These are phyloP conservation scores for Amphicarpaea edgeworthii DNA, from an alignment of 306 rosid genomes.

Conservation along the genomic window DNA sequence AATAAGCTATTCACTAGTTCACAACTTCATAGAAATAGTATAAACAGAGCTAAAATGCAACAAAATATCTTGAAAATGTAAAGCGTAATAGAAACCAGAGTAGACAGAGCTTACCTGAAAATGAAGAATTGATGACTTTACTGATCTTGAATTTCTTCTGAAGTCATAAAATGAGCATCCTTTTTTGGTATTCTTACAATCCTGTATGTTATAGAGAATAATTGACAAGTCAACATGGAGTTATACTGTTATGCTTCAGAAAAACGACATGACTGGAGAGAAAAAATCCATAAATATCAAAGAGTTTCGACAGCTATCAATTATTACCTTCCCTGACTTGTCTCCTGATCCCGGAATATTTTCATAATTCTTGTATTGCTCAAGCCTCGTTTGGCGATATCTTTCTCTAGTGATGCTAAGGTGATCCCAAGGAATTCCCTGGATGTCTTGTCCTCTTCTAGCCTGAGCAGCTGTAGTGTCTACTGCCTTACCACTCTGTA, in stretches of 20 bases:
- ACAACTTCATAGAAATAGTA: neutral
- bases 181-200: slow-evolving; percentile 64
- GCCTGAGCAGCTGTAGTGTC: slow-evolving; percentile 57
- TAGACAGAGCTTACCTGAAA: slow-evolving; percentile 65
- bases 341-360: slow-evolving; percentile 75
- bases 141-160: slow-evolving; percentile 74
- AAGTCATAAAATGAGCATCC: slow-evolving; percentile 70
- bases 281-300: slow-evolving; percentile 21
- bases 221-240: neutral
- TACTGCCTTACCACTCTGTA: slow-evolving; percentile 62
- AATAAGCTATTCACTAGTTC: slow-evolving; percentile 18
- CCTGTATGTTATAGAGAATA: slow-evolving; percentile 48
- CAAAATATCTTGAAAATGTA: slow-evolving; percentile 8
- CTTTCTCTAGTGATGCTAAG: slow-evolving; percentile 51
- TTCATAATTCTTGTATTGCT: slow-evolving; percentile 87
- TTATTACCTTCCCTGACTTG: slow-evolving; percentile 67
- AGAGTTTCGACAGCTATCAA: slow-evolving; percentile 1
- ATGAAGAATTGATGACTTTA: slow-evolving; percentile 84
- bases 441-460: slow-evolving; percentile 58
- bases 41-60: slow-evolving; percentile 21
- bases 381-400: slow-evolving; percentile 80
- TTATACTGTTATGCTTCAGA: slow-evolving; percentile 26
- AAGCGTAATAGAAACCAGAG: slow-evolving; percentile 24
- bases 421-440: slow-evolving; percentile 58
- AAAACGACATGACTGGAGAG: neutral